phyloP scores from a whole-genome alignment of 2,329 filamentous ascomycete genomes.

The Colletotrichum spinosum region DNA sequence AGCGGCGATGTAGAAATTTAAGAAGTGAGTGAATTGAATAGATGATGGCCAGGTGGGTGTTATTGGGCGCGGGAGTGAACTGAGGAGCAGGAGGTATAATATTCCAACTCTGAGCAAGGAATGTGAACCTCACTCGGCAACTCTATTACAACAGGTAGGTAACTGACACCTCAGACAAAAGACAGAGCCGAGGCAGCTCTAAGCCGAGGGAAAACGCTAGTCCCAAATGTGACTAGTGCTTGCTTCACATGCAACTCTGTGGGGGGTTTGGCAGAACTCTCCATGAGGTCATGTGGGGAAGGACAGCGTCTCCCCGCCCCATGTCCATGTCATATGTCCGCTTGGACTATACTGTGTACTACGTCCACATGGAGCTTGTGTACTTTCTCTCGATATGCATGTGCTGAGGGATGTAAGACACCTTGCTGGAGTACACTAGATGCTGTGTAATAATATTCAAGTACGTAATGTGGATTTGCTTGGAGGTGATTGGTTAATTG shows the following conservation, averaged over 20 bases:
- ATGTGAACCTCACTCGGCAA: slow-evolving; percentile 26
- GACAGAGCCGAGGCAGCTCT: slow-evolving; percentile 39
- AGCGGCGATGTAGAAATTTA: neutral
- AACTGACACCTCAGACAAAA: slow-evolving; percentile 33
- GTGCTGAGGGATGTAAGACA: too few relatives aligned
- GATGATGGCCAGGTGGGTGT: neutral
- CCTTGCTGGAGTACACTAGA: too few relatives aligned
- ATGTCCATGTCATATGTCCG: slow-evolving; percentile 29
- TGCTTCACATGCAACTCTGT: slow-evolving; percentile 33
- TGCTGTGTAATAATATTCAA: too few relatives aligned
- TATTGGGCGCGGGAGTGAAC: neutral
- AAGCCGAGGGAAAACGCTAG: slow-evolving; percentile 37
- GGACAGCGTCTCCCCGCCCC: slow-evolving; percentile 1
- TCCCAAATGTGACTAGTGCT: slow-evolving; percentile 12
- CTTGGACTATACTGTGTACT: neutral
- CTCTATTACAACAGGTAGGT: slow-evolving; percentile 23
- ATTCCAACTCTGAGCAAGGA: slow-evolving; percentile 10
- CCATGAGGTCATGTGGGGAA: slow-evolving; percentile 36
- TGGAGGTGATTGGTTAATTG: too few relatives aligned
- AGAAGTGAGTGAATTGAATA: neutral
- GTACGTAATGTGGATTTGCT: too few relatives aligned
- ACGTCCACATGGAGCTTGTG: too few relatives aligned
- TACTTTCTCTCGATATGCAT: too few relatives aligned
- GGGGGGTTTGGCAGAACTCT: slow-evolving; percentile 18
- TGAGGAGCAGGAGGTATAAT: neutral